Percentiles rank a stretch among this genome's conserved stretches.
These are phyloP conservation scores for Termitomyces sp. DNA, from an alignment of 1,284 basidiomycete species.

Conservation along the genomic window DNA sequence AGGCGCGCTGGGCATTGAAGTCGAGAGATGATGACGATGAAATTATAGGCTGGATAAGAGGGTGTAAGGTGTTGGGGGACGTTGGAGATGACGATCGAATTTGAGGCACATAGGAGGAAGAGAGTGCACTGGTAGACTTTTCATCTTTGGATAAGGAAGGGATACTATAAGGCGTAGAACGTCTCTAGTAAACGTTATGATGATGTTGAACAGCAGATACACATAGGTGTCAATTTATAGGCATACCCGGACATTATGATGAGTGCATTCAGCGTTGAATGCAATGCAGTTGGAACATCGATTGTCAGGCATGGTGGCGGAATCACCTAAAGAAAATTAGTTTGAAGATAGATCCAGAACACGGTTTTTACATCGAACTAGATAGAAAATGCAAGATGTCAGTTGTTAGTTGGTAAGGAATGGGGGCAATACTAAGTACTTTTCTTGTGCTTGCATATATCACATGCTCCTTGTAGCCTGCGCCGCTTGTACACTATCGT, in stretches of 20 bases:
- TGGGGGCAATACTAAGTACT: too few species aligned
- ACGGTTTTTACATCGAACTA: conserved; percentile 14
- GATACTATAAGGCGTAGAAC: not conserved
- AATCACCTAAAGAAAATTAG: conserved; percentile 13
- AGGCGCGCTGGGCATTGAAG: conserved; percentile 6
- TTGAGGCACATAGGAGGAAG: not conserved
- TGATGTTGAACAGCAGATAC: not conserved
- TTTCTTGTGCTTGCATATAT: conserved; percentile 21
- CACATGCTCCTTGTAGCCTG: conserved; percentile 19
- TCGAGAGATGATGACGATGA: conserved; percentile 7
- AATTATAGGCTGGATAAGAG: conserved; percentile 13
- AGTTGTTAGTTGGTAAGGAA: not conserved
- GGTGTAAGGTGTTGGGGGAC: conserved; percentile 3
- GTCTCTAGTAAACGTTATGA: conserved; percentile 6
- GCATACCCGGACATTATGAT: conserved; percentile 12
- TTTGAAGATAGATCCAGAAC: too few species aligned
- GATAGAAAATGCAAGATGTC: not conserved
- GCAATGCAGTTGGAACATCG: conserved; percentile 20
- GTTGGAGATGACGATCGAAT: not conserved
- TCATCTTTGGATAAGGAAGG: not conserved
- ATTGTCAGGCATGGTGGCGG: conserved; percentile 17
- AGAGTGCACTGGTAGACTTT: not conserved
- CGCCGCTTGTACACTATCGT: conserved; percentile 15
- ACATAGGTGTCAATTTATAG: not conserved
- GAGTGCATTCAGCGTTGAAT: conserved; percentile 18